phyloP scores from a whole-genome alignment of 2,329 filamentous ascomycete genomes.

The Capronia coronata region DNA sequence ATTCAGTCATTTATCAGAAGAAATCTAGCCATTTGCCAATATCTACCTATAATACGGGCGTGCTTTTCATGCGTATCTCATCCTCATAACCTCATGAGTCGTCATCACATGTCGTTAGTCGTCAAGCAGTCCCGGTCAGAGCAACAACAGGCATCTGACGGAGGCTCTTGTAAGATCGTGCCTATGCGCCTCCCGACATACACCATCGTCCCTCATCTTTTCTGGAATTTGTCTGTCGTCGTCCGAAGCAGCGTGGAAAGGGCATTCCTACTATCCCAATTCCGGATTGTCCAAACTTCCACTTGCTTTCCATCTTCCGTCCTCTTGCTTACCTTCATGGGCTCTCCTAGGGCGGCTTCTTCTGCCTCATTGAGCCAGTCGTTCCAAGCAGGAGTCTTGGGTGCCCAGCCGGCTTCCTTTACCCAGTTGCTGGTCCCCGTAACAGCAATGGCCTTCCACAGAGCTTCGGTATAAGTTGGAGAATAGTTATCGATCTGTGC shows the following conservation, averaged over 20 bases:
- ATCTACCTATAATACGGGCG: background rate
- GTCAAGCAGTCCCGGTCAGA: too few species aligned
- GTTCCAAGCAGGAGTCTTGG: slow-evolving; percentile 38
- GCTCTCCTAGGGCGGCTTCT: slow-evolving; percentile 25
- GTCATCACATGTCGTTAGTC: too few species aligned
- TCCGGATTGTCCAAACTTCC: slow-evolving; percentile 27
- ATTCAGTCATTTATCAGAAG: background rate
- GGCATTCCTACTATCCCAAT: slow-evolving; percentile 27
- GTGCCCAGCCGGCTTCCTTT: slow-evolving; percentile 36
- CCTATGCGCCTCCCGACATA: background rate
- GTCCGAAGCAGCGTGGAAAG: slow-evolving; percentile 26
- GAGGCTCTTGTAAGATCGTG: too few species aligned
- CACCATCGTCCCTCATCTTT: background rate
- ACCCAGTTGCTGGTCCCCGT: slow-evolving; percentile 43
- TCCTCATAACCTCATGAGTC: slow-evolving; percentile 2
- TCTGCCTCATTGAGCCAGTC: slow-evolving; percentile 38
- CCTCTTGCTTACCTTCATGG: slow-evolving; percentile 14
- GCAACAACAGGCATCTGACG: too few species aligned
- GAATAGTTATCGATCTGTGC: slow-evolving; percentile 32
- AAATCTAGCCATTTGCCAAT: background rate
- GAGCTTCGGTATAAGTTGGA: slow-evolving; percentile 41
- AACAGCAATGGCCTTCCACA: slow-evolving; percentile 46
- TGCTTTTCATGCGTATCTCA: slow-evolving; percentile 1
- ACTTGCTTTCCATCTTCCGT: slow-evolving; percentile 20
- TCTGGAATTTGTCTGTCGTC: slow-evolving; percentile 19